Evolutionary conservation across 257 asterid species (phyloP), one percentile per base, ranked within the genome.

Genomic region (Perilla frutescens): DNA sequence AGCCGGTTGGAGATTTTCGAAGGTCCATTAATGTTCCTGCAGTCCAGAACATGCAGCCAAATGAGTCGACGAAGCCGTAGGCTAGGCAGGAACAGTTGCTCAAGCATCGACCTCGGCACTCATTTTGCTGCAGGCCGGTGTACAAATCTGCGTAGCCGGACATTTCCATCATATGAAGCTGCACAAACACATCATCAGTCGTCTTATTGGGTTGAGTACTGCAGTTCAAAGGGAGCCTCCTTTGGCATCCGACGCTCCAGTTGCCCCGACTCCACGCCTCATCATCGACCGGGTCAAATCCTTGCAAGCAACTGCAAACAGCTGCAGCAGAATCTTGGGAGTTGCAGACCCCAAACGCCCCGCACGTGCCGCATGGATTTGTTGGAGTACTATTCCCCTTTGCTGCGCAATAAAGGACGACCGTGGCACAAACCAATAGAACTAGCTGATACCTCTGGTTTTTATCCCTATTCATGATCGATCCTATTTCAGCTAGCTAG

Each of bases 1-100:
- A 20, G 26, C 26, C 26, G 26, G 26, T 20, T 20, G 26, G 26
- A 20, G 41, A 20, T 20, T 20, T 20, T 20, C 26, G 54, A 9
- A 63, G 29, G 9, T 63, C 68, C 15, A 20, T 63, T 20, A 63
- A 20, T 8, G 53, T 43, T 15, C 53, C 54, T 20, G 26, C 26
- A 20, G 12, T 13, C 68, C 68, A 63, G 68, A 63, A 26, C 54
- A 41, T 63, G 26, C 68, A 63, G 4, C 68, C 68, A 15, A 15
- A 63, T 4, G 41, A 37, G 8, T 29, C 48, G 32, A 40, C 39
- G 26, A 63, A 3, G n/a, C 32, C 54, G 14, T 63, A 63, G 54
- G 68, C 68, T 9, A 63, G 54, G 68, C 68, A 63, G 4, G 68
- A 15, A 9, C 68, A 63, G 15, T 63, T 63, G 20, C 14, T 2